Percentiles rank a stretch among this genome's conserved stretches.
phyloP scores from a whole-genome alignment of 345 rosid species.

The Populus nigra region DNA sequence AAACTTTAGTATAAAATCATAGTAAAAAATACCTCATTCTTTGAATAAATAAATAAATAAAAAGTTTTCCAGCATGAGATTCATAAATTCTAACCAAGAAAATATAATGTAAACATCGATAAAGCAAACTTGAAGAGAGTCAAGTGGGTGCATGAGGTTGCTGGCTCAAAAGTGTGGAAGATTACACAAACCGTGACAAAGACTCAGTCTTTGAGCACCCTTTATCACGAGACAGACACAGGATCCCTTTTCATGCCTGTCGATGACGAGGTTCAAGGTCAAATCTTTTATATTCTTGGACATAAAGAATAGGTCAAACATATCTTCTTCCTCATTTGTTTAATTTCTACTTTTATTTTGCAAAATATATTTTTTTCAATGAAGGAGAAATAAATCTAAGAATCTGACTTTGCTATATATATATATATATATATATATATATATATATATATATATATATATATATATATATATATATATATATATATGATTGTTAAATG shows the following conservation, averaged over 20 bases:
- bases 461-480: not conserved
- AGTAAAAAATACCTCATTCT: too few species aligned
- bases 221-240: conserved; percentile 25
- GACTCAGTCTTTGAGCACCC: conserved; percentile 13
- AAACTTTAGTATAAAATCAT: too few species aligned
- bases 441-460: not conserved
- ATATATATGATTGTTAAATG: not conserved
- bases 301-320: conserved; percentile 30
- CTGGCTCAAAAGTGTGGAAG: conserved; percentile 10
- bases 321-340: conserved; percentile 2
- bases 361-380: too few species aligned
- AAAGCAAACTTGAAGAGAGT: not conserved
- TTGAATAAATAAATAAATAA: too few species aligned
- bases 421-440: not conserved
- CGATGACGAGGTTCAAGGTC: conserved; percentile 13
- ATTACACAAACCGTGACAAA: conserved; percentile 14
- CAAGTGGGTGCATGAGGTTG: conserved; percentile 17
- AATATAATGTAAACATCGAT: not conserved
- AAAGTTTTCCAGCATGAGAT: too few species aligned
- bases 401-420: not conserved
- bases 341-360: not conserved
- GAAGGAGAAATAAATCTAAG: not conserved
- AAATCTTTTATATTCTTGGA: conserved; percentile 15
- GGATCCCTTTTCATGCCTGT: conserved; percentile 15
- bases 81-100: too few species aligned